Evolutionary conservation across 768 basidiomycete species (phyloP).

Genomic region (Favolaschia claudopus): DNA sequence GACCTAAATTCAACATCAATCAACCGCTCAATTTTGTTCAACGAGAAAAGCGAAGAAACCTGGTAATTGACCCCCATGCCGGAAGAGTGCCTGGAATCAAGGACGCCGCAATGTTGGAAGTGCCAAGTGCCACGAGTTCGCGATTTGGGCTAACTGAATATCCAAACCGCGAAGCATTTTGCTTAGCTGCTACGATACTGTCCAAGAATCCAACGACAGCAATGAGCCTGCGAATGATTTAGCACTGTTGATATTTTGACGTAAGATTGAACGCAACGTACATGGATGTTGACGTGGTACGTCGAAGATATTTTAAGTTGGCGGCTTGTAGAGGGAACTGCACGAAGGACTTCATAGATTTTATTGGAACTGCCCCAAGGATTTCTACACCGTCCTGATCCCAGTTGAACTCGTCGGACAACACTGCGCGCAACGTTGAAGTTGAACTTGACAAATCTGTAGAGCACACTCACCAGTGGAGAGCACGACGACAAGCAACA

Average conservation of each 20-base stretch:
- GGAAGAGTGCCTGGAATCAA: constrained; percentile 91
- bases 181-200: constrained; percentile 94
- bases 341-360: constrained; percentile 66
- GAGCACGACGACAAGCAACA: constrained; percentile 83
- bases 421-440: constrained; percentile 49
- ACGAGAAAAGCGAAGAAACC: constrained; percentile 54
- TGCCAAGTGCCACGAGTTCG: constrained; percentile 92
- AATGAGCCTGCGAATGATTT: constrained; percentile 60
- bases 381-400: constrained; percentile 82
- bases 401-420: constrained; percentile 77
- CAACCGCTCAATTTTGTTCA: background rate
- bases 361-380: constrained; percentile 78
- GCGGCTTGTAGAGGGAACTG: constrained; percentile 72
- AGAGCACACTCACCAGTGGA: constrained; percentile 71
- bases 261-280: constrained; percentile 62
- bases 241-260: background rate
- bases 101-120: constrained; percentile 79
- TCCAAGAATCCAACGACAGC: constrained; percentile 92
- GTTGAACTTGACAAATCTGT: background rate
- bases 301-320: constrained; percentile 69
- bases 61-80: constrained; percentile 92
- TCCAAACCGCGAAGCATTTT: constrained; percentile 84
- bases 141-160: constrained; percentile 93
- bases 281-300: constrained; percentile 75
- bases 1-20: constrained; percentile 50